Conservation (phyloP, 805 yeast species). For the Deakozyma indianensis region DNA sequence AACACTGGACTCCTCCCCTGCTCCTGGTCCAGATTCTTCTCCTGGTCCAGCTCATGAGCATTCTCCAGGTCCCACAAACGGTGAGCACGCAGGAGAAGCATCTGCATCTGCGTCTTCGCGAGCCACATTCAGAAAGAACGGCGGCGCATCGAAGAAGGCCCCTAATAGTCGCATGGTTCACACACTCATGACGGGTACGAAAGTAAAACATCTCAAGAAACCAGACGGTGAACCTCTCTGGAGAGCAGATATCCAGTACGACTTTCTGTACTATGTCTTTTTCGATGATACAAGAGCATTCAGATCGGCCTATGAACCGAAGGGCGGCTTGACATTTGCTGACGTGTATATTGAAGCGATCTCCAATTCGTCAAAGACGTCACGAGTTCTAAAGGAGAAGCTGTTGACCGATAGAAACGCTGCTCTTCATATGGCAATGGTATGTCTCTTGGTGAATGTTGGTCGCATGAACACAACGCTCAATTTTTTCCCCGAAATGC, state of each 20-base stretch:
- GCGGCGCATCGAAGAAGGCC: background rate
- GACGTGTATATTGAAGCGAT: slow-evolving; percentile 72
- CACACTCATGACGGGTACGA: slow-evolving; percentile 17
- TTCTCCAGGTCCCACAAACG: too few relatives aligned
- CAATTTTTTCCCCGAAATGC: slow-evolving; percentile 88
- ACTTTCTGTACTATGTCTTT: slow-evolving; percentile 53
- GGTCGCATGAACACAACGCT: slow-evolving; percentile 93
- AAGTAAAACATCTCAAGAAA: slow-evolving; percentile 46
- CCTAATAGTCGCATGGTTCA: slow-evolving; percentile 11
- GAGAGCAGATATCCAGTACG: slow-evolving; percentile 78
- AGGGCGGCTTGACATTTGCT: slow-evolving; percentile 44
- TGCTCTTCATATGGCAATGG: slow-evolving; percentile 54
- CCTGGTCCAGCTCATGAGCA: too few relatives aligned
- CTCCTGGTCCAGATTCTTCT: too few relatives aligned
- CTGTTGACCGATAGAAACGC: slow-evolving; percentile 52
- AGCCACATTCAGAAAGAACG: too few relatives aligned
- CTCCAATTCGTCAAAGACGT: slow-evolving; percentile 70
- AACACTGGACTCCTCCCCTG: too few relatives aligned
- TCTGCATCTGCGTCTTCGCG: too few relatives aligned
- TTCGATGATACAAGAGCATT: slow-evolving; percentile 52
- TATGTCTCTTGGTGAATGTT: slow-evolving; percentile 75
- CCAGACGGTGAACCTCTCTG: slow-evolving; percentile 86
- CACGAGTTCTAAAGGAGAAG: slow-evolving; percentile 70
- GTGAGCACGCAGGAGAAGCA: too few relatives aligned
- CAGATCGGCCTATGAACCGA: slow-evolving; percentile 28